phyloP scores from a whole-genome alignment of 176 grass and related monocot genomes.

The Puccinellia tenuiflora region DNA sequence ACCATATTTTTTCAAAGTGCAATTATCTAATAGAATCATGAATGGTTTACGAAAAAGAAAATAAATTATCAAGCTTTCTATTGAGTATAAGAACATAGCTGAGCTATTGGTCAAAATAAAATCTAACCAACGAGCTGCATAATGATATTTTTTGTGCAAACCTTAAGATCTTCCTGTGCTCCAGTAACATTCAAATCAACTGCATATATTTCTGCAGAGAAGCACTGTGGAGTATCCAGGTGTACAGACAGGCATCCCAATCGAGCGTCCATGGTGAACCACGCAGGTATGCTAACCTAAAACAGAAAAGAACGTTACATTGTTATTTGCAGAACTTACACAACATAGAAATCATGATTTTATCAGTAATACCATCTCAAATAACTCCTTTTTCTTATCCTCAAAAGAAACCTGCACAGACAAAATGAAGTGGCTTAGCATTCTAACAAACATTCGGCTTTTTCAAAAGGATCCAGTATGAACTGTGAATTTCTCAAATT shows the following conservation, averaged over 20 bases:
- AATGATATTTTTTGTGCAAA: constrained; percentile 27
- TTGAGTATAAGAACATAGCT: background rate
- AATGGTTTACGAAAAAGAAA: constrained; percentile 9
- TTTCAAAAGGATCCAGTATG: constrained; percentile 17
- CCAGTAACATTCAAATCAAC: constrained; percentile 73
- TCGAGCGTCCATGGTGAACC: constrained; percentile 91
- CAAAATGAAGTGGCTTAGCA: constrained; percentile 33
- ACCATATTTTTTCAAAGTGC: constrained; percentile 19
- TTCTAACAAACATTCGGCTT: constrained; percentile 26
- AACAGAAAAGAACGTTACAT: constrained; percentile 26
- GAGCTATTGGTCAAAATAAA: background rate
- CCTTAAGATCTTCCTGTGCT: constrained; percentile 89
- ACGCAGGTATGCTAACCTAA: constrained; percentile 95
- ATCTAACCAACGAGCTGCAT: background rate
- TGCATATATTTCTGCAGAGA: constrained; percentile 94
- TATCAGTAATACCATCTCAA: constrained; percentile 79
- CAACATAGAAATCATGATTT: constrained; percentile 5
- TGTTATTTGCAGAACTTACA: background rate
- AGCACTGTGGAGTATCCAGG: constrained; percentile 93
- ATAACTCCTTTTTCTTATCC: constrained; percentile 94
- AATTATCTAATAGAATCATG: background rate
- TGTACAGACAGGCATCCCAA: constrained; percentile 80
- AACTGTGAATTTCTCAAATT: background rate
- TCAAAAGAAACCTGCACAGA: constrained; percentile 85
- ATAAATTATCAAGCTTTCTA: background rate